Conservation (phyloP, 2,329 filamentous ascomycete genomes). For the Cadophora luteo-olivacea region DNA sequence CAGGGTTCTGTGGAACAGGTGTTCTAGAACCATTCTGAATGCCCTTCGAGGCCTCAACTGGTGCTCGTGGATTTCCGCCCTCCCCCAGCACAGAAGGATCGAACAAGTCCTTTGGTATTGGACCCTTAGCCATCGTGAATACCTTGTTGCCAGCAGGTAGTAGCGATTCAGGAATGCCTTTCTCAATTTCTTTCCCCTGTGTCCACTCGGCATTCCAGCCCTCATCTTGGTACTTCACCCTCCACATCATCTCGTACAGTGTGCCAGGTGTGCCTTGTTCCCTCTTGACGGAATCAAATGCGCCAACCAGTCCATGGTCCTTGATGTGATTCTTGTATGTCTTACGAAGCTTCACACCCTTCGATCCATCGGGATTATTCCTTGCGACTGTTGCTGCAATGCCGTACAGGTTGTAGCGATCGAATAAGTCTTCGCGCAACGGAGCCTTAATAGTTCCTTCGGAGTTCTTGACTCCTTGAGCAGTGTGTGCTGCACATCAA, state of each 20-base stretch:
- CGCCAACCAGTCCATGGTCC: constrained; percentile 64
- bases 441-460: constrained; percentile 42
- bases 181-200: constrained; percentile 60
- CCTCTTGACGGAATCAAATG: constrained; percentile 65
- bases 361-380: constrained; percentile 64
- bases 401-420: constrained; percentile 60
- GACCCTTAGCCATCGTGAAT: constrained; percentile 62
- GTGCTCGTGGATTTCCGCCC: constrained; percentile 41
- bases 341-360: constrained; percentile 71
- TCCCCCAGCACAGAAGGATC: constrained; percentile 66
- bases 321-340: constrained; percentile 75
- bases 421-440: constrained; percentile 63
- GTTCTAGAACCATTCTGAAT: constrained; percentile 31
- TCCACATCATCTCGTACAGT: constrained; percentile 56
- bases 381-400: constrained; percentile 68
- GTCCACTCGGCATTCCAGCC: constrained; percentile 63
- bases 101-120: constrained; percentile 61
- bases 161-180: constrained; percentile 56
- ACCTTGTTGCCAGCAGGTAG: constrained; percentile 56
- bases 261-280: constrained; percentile 58
- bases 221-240: constrained; percentile 55
- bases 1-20: constrained; percentile 28
- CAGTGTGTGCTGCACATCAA: constrained; percentile 41
- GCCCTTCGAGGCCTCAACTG: constrained; percentile 28
- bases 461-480: constrained; percentile 11